Conservation (phyloP, 2,329 filamentous ascomycete genomes). For the Fusarium guadeloupense region DNA sequence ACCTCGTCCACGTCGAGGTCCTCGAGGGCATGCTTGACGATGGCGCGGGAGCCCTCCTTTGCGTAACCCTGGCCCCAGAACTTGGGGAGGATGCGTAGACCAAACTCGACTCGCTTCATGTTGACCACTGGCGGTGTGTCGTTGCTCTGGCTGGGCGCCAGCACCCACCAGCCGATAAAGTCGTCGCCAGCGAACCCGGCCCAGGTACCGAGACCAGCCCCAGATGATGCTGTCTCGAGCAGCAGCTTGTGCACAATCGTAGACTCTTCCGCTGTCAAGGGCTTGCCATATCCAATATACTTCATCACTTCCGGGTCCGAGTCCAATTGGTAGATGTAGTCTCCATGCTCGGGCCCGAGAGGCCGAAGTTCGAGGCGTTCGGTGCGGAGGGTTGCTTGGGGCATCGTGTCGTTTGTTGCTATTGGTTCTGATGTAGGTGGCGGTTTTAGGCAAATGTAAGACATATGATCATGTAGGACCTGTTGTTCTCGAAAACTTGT, state of each 20-base stretch:
- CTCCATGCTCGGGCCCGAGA: constrained; percentile 27
- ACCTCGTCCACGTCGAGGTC: constrained; percentile 40
- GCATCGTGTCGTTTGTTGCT: constrained; percentile 15
- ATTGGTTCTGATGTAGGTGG: neutral
- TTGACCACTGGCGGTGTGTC: constrained; percentile 14
- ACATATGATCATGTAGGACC: neutral
- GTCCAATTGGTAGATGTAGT: constrained; percentile 35
- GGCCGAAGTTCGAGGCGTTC: constrained; percentile 30
- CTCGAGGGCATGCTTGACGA: constrained; percentile 44
- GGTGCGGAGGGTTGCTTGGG: constrained; percentile 32
- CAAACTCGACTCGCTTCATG: constrained; percentile 38
- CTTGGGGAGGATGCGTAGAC: constrained; percentile 41
- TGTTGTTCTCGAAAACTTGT: neutral
- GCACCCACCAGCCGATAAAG: constrained; percentile 46
- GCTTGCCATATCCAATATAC: constrained; percentile 39
- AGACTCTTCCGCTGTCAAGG: constrained; percentile 29
- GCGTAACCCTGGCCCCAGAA: constrained; percentile 46
- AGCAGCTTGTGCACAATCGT: constrained; percentile 37
- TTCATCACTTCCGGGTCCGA: constrained; percentile 35
- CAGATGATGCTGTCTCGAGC: constrained; percentile 33
- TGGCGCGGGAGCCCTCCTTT: constrained; percentile 44
- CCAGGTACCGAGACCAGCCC: constrained; percentile 36
- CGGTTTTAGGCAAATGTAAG: neutral
- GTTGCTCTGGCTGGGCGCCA: constrained; percentile 37
- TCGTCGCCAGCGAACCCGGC: constrained; percentile 35